Evolutionary conservation across 768 basidiomycete genomes (phyloP).

Genomic region (Suillus weaverae): DNA sequence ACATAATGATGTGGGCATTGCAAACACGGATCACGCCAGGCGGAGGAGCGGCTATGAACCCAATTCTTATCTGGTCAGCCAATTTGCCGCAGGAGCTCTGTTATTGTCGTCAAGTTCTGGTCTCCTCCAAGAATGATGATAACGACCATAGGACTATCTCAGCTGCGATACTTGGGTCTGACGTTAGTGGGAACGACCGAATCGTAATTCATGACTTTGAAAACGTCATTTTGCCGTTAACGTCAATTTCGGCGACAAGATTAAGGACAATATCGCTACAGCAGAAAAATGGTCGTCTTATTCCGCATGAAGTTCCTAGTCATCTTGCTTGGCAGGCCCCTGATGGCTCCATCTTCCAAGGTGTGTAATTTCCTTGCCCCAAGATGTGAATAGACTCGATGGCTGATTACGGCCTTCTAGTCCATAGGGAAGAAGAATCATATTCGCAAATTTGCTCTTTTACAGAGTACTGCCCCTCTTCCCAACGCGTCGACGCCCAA

Average conservation of each 20-base stretch:
- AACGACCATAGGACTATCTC: slow-evolving; percentile 9
- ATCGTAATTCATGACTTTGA: slow-evolving; percentile 26
- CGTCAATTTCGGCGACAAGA: neutral
- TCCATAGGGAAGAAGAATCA: slow-evolving; percentile 16
- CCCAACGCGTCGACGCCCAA: slow-evolving; percentile 29
- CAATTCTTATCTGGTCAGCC: slow-evolving; percentile 39
- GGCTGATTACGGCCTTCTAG: slow-evolving; percentile 1
- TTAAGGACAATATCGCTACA: slow-evolving; percentile 27
- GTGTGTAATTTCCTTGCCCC: slow-evolving; percentile 27
- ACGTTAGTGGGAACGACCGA: slow-evolving; percentile 32
- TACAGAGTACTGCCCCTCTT: slow-evolving; percentile 59
- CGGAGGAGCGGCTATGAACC: slow-evolving; percentile 59
- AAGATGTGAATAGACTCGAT: slow-evolving; percentile 7
- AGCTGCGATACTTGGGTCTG: slow-evolving; percentile 44
- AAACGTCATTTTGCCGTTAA: neutral
- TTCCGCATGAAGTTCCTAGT: slow-evolving; percentile 23
- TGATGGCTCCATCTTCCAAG: slow-evolving; percentile 48
- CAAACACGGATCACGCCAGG: slow-evolving; percentile 61
- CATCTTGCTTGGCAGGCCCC: slow-evolving; percentile 43
- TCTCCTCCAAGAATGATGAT: slow-evolving; percentile 13
- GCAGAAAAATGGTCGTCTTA: slow-evolving; percentile 47
- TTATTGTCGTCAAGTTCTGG: slow-evolving; percentile 32
- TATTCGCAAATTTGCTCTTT: slow-evolving; percentile 39
- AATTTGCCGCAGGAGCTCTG: slow-evolving; percentile 14
- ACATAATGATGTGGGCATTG: slow-evolving; percentile 68